These are phyloP conservation scores for Pythium dissimile DNA, from an alignment of 352 stramenopile genomes.

Conservation along the genomic window DNA sequence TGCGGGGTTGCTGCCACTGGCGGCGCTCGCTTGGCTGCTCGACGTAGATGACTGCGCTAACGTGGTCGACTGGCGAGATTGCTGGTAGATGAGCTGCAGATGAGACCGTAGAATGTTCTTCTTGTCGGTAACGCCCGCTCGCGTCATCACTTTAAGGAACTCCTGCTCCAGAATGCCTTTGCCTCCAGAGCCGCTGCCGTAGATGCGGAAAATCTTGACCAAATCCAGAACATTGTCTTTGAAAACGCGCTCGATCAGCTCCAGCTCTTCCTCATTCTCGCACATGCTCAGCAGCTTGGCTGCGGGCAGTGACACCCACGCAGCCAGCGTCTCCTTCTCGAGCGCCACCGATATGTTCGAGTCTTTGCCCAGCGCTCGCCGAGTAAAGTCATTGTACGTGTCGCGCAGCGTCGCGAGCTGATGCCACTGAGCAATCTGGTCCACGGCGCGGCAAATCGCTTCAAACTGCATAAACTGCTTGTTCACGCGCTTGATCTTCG, in stretches of 20 bases:
- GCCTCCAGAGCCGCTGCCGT: slow-evolving; percentile 54
- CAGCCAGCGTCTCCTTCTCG: slow-evolving; percentile 65
- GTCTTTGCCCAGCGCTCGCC: slow-evolving; percentile 62
- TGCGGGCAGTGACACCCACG: slow-evolving; percentile 46
- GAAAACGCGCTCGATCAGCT: slow-evolving; percentile 58
- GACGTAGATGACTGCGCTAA: not conserved
- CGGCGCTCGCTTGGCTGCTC: slow-evolving; percentile 8
- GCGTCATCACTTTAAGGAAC: slow-evolving; percentile 82
- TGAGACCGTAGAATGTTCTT: slow-evolving; percentile 77
- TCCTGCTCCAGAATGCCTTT: slow-evolving; percentile 78
- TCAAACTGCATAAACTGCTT: slow-evolving; percentile 57
- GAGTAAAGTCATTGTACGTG: slow-evolving; percentile 65
- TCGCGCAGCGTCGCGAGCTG: slow-evolving; percentile 41
- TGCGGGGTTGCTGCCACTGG: not conserved
- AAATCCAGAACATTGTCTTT: slow-evolving; percentile 74
- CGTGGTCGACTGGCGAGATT: slow-evolving; percentile 22
- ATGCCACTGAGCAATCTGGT: slow-evolving; percentile 52
- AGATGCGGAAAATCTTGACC: slow-evolving; percentile 79
- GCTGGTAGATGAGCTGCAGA: slow-evolving; percentile 73
- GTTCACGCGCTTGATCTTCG: slow-evolving; percentile 63
- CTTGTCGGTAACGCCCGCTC: slow-evolving; percentile 71
- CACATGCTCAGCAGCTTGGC: slow-evolving; percentile 54
- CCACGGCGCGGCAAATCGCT: slow-evolving; percentile 45
- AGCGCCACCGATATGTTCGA: slow-evolving; percentile 66
- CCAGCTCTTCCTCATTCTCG: slow-evolving; percentile 58